Evolutionary conservation across 164 flowering plant species (phyloP), one percentile per base, ranked within the genome.

Genomic region (Magnolia changhungtana): DNA sequence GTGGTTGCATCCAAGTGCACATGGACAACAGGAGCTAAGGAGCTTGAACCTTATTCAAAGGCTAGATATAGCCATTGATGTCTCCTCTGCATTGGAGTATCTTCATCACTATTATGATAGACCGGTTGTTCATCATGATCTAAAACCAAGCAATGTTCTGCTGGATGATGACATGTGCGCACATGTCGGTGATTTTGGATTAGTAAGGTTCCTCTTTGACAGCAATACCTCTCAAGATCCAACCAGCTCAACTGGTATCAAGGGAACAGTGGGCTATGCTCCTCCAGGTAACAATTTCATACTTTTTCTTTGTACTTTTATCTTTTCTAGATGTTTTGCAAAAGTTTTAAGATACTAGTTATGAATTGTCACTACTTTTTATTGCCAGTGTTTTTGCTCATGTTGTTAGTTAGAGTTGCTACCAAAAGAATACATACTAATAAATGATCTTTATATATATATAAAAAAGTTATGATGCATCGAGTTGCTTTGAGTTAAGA

Each of bases 71-170:
- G 64, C 64, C 10, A 72, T 72, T 13, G 65, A 72, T 55, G 74
- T 72, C 8, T 63, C 74, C 7, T 72, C 45, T 3, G 50, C 74
- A 23, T 24, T 72, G 66, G 23, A 72, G 6, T 72, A 72, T 55
- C 74, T 58, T 1, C 74, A 72, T 16, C 37, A 72, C 50, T 23
- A 24, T 23, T 27, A 18, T 2, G 37, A 37, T 8, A 14, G 9
- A 13, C 74, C 64, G 13, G 24, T 72, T 11, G 74, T 27, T 37
- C 66, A 72, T 72, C 55, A 50, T 55, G 74, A 72, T 72, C 16
- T 72, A 49, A 72, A 72, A 31, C 66, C 74, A 14, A 72, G 66
- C 31, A 72, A 72, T 58, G 23, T 72, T 55, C 74, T 72, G 1
- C 52, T 55, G 13, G 64, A 58, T 11, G 45, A 24, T 31, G 74